These are phyloP conservation scores for Rhodotorula diobovata DNA, from an alignment of 768 basidiomycete species.

Conservation along the genomic window DNA sequence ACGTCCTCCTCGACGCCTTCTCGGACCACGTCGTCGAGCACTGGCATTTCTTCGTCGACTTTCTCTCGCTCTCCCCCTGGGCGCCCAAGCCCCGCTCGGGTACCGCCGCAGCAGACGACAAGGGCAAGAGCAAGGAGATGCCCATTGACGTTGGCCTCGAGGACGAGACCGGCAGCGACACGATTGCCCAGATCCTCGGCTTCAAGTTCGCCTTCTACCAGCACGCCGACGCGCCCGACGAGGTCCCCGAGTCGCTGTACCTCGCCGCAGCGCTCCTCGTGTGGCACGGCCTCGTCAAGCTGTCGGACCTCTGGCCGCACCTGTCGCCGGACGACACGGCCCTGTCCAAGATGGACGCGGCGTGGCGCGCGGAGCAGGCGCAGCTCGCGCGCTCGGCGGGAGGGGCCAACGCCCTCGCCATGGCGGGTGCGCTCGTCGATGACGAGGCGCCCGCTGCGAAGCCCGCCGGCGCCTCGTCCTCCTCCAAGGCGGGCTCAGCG, in stretches of 20 bases:
- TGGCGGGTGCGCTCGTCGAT: constrained; percentile 71
- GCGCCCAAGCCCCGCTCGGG: constrained; percentile 36
- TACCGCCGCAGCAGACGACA: constrained; percentile 38
- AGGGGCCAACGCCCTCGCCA: constrained; percentile 62
- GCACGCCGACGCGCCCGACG: constrained; percentile 54
- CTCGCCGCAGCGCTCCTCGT: constrained; percentile 80
- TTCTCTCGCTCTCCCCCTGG: constrained; percentile 87
- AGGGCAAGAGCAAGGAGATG: constrained; percentile 39
- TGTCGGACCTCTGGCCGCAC: constrained; percentile 90
- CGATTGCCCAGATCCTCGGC: constrained; percentile 78
- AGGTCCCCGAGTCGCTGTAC: constrained; percentile 66
- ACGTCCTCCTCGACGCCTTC: constrained; percentile 87
- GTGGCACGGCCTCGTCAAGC: constrained; percentile 76
- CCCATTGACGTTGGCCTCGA: constrained; percentile 42
- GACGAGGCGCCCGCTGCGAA: constrained; percentile 44
- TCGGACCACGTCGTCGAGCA: constrained; percentile 75
- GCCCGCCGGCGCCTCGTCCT: not conserved
- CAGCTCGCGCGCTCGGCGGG: constrained; percentile 57
- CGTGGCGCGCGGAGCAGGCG: constrained; percentile 62
- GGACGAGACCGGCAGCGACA: constrained; percentile 38
- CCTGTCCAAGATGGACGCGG: constrained; percentile 64
- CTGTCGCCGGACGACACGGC: constrained; percentile 65
- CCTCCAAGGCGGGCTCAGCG: not conserved
- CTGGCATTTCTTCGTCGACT: constrained; percentile 78
- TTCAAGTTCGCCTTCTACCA: constrained; percentile 94